A percentile compares a stretch with the other conserved stretches of the same genome.
Evolutionary conservation across 2,329 filamentous ascomycete species (phyloP).

Genomic region (Cladorrhinum sp.): DNA sequence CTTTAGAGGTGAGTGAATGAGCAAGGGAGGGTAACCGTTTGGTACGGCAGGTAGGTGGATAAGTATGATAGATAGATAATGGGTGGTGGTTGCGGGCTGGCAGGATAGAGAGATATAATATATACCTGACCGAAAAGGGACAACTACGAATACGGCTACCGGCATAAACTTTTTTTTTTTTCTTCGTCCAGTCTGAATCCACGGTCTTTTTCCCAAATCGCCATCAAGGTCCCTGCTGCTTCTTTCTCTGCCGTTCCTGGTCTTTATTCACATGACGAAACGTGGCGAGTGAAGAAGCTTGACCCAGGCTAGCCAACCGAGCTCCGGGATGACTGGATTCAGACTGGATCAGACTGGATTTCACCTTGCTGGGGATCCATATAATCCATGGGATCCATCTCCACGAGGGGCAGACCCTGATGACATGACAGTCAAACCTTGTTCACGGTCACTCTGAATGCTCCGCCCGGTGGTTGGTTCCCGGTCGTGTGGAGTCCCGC

Average conservation of each 20-base stretch:
- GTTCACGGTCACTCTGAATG: conserved; percentile 16
- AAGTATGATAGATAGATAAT: not conserved
- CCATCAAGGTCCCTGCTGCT: not conserved
- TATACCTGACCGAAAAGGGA: not conserved
- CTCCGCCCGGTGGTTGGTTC: conserved; percentile 20
- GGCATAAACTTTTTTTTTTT: not conserved
- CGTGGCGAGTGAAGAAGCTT: conserved; percentile 10
- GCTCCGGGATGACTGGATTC: conserved; percentile 18
- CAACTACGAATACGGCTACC: not conserved
- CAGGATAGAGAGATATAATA: not conserved
- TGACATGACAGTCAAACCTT: conserved; percentile 16
- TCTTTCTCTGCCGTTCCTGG: not conserved
- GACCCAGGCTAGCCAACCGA: conserved; percentile 11
- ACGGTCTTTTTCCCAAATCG: not conserved
- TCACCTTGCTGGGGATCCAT: too few relatives aligned
- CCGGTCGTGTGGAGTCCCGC: conserved; percentile 18
- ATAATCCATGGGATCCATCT: conserved; percentile 13
- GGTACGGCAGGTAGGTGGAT: not conserved
- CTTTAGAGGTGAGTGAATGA: not conserved
- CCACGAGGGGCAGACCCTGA: conserved; percentile 17
- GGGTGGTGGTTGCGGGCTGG: not conserved
- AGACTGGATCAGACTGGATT: not conserved
- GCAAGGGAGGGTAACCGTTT: not conserved
- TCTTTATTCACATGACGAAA: conserved; percentile 9
- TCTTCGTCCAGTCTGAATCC: not conserved